Evolutionary conservation across 306 rosid genomes (phyloP).

Genomic region (Boehmeria nivea): DNA sequence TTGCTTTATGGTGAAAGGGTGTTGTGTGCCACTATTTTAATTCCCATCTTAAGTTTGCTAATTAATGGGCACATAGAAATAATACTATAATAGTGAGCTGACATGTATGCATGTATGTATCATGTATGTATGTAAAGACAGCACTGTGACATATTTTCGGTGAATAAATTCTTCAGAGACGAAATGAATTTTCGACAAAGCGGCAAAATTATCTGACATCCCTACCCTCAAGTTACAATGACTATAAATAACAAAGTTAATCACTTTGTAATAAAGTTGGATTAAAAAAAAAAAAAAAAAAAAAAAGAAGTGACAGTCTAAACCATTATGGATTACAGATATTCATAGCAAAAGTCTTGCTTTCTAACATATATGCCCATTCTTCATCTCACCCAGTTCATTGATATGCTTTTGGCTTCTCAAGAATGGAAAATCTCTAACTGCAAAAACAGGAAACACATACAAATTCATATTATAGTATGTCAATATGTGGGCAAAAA

Average conservation of each 20-base stretch:
- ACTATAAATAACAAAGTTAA: neutral
- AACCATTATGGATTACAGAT: neutral
- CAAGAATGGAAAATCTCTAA: neutral
- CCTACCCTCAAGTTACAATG: neutral
- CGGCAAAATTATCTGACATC: neutral
- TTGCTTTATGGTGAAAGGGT: neutral
- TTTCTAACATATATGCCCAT: too few species aligned
- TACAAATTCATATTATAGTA: neutral
- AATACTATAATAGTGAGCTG: neutral
- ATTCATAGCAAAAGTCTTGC: too few species aligned
- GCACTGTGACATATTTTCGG: neutral
- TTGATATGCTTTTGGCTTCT: neutral
- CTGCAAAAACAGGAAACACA: neutral
- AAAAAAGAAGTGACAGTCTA: neutral
- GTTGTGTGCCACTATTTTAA: neutral
- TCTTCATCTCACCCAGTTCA: too few species aligned
- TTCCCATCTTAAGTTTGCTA: neutral
- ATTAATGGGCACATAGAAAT: neutral
- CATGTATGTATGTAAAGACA: neutral
- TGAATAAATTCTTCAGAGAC: neutral
- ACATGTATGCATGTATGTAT: neutral
- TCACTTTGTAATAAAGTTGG: neutral
- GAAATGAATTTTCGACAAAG: neutral
- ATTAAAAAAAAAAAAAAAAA: too few species aligned
- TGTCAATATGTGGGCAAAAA: neutral